Evolutionary conservation across 768 basidiomycete genomes (phyloP).

Genomic region (Mycena haematopus): DNA sequence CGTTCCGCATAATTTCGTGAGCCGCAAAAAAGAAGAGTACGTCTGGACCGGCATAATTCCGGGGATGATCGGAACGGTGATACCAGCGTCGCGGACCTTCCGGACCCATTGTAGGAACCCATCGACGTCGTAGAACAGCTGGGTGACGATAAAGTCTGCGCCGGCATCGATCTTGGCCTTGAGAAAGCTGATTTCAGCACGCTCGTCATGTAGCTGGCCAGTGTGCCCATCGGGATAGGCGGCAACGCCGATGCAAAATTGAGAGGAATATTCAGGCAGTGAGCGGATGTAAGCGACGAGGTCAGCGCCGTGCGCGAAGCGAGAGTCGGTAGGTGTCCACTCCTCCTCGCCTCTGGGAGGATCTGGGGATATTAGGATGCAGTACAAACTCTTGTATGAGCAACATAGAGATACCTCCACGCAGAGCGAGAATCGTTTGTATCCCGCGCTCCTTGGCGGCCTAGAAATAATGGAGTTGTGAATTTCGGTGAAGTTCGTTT

Average conservation of each 20-base stretch:
- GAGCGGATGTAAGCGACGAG: conserved; percentile 91
- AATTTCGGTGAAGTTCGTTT: conserved; percentile 11
- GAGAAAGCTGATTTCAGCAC: conserved; percentile 69
- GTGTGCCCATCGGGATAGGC: conserved; percentile 93
- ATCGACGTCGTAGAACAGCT: conserved; percentile 96
- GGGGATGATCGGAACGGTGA: conserved; percentile 89
- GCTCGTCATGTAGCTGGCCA: conserved; percentile 63
- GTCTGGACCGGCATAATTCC: conserved; percentile 99
- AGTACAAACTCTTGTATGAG: conserved; percentile 1
- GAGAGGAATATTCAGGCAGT: conserved; percentile 74
- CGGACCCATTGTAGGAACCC: conserved; percentile 81
- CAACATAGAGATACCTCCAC: conserved; percentile 84
- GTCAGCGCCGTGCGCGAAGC: conserved; percentile 85
- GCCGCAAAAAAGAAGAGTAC: conserved; percentile 88
- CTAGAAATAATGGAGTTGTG: conserved; percentile 41
- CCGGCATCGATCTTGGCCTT: conserved; percentile 93
- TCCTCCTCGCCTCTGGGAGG: conserved; percentile 94
- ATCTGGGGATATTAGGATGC: conserved; percentile 54
- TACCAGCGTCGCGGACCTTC: conserved; percentile 80
- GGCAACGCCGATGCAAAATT: conserved; percentile 97
- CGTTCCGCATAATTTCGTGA: conserved; percentile 88
- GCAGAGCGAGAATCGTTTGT: conserved; percentile 87
- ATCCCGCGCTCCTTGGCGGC: conserved; percentile 83
- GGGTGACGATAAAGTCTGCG: conserved; percentile 95
- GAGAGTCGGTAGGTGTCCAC: conserved; percentile 85